Percentiles rank a stretch among this genome's conserved stretches.
These are phyloP conservation scores for Clarireedia sp. DNA, from an alignment of 2,329 filamentous ascomycete genomes.

Conservation along the genomic window DNA sequence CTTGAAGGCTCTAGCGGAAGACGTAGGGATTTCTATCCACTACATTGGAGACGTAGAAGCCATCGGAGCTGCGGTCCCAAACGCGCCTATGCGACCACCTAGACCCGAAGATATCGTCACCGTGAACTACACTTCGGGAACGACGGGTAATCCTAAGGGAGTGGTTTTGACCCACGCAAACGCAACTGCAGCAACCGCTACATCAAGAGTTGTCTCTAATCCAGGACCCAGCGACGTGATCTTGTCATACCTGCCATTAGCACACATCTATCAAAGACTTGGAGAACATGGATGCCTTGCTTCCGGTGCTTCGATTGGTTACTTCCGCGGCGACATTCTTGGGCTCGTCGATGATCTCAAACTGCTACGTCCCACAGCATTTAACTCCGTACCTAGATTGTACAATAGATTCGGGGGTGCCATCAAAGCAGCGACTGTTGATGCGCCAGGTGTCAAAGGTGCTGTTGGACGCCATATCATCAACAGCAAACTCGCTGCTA, in stretches of 20 bases:
- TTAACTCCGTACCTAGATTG: conserved; percentile 83
- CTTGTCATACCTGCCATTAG: conserved; percentile 84
- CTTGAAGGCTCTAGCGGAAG: conserved; percentile 64
- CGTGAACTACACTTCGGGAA: conserved; percentile 86
- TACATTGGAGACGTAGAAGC: conserved; percentile 75
- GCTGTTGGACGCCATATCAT: conserved; percentile 74
- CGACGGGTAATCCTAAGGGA: conserved; percentile 75
- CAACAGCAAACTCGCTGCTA: conserved; percentile 67
- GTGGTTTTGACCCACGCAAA: conserved; percentile 76
- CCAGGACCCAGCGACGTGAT: conserved; percentile 50
- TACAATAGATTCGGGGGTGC: conserved; percentile 85
- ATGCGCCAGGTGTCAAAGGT: conserved; percentile 73
- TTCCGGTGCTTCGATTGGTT: conserved; percentile 70
- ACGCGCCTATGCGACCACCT: conserved; percentile 60
- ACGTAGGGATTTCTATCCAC: conserved; percentile 70
- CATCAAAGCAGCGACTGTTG: conserved; percentile 70
- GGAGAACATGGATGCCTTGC: conserved; percentile 69
- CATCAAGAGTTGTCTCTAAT: conserved; percentile 46
- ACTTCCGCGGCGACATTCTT: conserved; percentile 86
- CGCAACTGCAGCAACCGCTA: conserved; percentile 64
- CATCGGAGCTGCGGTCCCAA: conserved; percentile 62
- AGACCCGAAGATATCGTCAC: conserved; percentile 71
- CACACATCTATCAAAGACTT: conserved; percentile 88
- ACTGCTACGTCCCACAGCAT: conserved; percentile 69
- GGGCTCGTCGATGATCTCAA: conserved; percentile 89